A percentile compares a stretch with the other conserved stretches of the same genome.
Evolutionary conservation across 495 filamentous ascomycete species (phyloP).

Genomic region (Penicillium tannophilum): DNA sequence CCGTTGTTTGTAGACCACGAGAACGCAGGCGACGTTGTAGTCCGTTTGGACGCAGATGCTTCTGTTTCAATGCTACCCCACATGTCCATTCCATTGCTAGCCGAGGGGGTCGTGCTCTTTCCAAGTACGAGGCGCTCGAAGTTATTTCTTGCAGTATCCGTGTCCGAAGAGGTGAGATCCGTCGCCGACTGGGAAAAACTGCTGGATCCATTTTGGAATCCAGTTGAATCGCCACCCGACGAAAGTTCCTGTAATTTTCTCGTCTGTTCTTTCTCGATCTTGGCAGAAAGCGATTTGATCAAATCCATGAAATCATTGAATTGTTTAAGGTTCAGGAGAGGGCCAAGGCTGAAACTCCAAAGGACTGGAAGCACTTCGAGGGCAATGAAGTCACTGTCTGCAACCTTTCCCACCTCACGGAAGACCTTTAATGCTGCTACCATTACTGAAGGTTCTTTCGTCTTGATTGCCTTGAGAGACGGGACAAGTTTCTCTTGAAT

Average conservation of each 20-base stretch:
- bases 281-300: conserved; percentile 75
- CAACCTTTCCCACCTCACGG: conserved; percentile 74
- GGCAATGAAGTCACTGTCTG: conserved; percentile 91
- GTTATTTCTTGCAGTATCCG: conserved; percentile 59
- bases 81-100: conserved; percentile 37
- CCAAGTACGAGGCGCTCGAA: conserved; percentile 91
- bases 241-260: conserved; percentile 84
- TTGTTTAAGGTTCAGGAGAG: conserved; percentile 80
- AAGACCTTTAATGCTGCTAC: conserved; percentile 89
- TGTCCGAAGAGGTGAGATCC: conserved; percentile 28
- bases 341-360: conserved; percentile 91
- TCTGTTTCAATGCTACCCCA: conserved; percentile 42
- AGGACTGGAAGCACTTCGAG: conserved; percentile 86
- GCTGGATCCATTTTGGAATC: conserved; percentile 37
- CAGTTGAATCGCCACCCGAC: conserved; percentile 45
- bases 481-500: conserved; percentile 96
- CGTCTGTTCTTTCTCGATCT: conserved; percentile 84
- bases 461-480: conserved; percentile 89
- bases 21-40: conserved; percentile 42
- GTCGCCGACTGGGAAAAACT: conserved; percentile 29
- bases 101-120: conserved; percentile 29
- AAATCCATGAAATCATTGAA: conserved; percentile 86
- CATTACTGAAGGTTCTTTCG: conserved; percentile 96
- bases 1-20: conserved; percentile 48
- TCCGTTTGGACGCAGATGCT: conserved; percentile 26